Evolutionary conservation across 1,139 yeast species (phyloP), one percentile per base, ranked within the genome.

Genomic region (Taphrina deformans): DNA sequence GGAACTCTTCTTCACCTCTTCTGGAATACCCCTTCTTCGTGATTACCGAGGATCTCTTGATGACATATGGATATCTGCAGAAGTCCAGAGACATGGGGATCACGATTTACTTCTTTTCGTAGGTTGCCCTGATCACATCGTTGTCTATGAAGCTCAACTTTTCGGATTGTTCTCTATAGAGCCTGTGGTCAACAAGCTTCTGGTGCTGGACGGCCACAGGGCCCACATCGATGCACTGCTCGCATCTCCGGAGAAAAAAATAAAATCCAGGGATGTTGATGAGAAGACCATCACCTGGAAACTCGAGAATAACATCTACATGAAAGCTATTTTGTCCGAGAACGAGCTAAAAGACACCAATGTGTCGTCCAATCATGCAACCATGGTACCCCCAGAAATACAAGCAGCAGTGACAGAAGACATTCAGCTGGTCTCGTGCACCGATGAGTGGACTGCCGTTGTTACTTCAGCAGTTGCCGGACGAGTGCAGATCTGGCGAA

Each of bases 21-120:
- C 33, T 4, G 38, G 24, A 2, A 12, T 35, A 2, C 21, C 41
- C n/a, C 38, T 41, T 6, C 21, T 61, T 12, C 45, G 21, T 14
- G 55, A 16, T 21, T 52, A 10, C 62, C 60, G 29, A 69, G 70
- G 21, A 58, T 71, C 83, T 86, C 12, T 18, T 48, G 56, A 27
- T 21, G 12, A 29, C 6, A 16, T 38, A 14, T 59, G 63, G 63
- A 59, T 59, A 29, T 29, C 50, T 31, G 63, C 56, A 29, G 63
- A 59, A 3, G 21, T 59, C 5, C 55, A 40, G 23, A 23, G 63
- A 7, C 16, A 14, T 12, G 63, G 63, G 2, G 63, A 59, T 21
- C 29, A 59, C 18, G 63, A 59, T 50, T 40, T 59, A 14, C 56
- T 59, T 6, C 27, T 59, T 18, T 27, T 46, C 21, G 50, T 51